phyloP scores from a whole-genome alignment of 345 rosid genomes.

The Acer negundo region DNA sequence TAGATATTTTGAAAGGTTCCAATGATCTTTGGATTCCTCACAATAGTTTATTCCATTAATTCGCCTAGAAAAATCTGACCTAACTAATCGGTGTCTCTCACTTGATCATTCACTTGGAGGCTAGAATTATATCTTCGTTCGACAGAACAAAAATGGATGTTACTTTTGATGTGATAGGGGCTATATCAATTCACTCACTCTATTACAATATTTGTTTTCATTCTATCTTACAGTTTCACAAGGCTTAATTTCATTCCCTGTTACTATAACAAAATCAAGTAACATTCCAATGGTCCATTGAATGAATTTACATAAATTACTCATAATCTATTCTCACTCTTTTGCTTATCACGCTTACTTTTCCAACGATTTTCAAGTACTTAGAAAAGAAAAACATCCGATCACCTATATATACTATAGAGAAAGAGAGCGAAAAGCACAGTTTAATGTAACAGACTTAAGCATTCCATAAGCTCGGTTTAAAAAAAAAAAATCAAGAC shows the following conservation, averaged over 20 bases:
- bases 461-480: background rate
- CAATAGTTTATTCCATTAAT: background rate
- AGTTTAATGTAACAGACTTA: background rate
- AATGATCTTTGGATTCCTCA: background rate
- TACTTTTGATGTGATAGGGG: background rate
- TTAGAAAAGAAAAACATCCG: background rate
- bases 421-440: background rate
- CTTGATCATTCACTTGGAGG: too few species aligned
- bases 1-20: conserved; percentile 1
- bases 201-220: background rate
- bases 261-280: background rate
- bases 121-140: too few species aligned
- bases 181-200: background rate
- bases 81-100: too few species aligned
- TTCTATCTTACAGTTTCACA: background rate
- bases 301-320: conserved; percentile 1
- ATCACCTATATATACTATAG: background rate
- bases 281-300: background rate
- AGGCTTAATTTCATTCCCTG: background rate
- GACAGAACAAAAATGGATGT: too few species aligned
- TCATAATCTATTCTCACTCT: background rate
- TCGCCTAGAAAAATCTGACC: too few species aligned
- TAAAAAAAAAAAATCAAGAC: background rate
- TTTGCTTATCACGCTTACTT: background rate
- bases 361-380: background rate